These are phyloP conservation scores for Cladophialophora carrionii DNA, from an alignment of 2,329 filamentous ascomycete species.

Conservation along the genomic window DNA sequence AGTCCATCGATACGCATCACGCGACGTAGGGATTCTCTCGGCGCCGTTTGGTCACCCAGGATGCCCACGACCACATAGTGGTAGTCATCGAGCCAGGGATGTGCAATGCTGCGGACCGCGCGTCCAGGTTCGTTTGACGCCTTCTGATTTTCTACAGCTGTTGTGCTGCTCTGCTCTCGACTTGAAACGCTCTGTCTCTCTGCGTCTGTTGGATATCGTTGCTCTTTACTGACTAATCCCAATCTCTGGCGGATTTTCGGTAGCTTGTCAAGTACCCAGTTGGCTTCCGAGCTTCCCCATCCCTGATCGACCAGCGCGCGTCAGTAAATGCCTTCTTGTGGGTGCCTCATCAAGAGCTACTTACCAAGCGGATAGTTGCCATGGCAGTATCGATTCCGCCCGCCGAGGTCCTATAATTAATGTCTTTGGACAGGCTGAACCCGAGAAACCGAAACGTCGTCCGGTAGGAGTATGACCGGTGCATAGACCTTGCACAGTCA, in stretches of 20 bases:
- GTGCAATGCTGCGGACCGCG: constrained; percentile 8
- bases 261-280: constrained; percentile 15
- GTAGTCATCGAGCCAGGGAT: constrained; percentile 25
- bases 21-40: constrained; percentile 18
- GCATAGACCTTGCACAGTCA: constrained; percentile 21
- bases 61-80: constrained; percentile 25
- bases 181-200: constrained; percentile 6
- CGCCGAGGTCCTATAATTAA: constrained; percentile 19
- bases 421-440: constrained; percentile 9
- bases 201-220: constrained; percentile 2
- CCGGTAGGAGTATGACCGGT: constrained; percentile 16
- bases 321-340: constrained; percentile 6
- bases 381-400: constrained; percentile 17
- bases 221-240: constrained; percentile 3
- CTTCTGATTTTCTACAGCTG: constrained; percentile 16
- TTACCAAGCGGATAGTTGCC: constrained; percentile 14
- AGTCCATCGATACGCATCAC: constrained; percentile 21
- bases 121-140: constrained; percentile 4
- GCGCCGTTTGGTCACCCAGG: constrained; percentile 18
- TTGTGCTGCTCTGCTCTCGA: constrained; percentile 18
- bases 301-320: constrained; percentile 8
- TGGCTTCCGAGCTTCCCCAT: constrained; percentile 21
- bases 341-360: neutral
- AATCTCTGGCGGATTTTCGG: constrained; percentile 17
- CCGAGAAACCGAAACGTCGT: constrained; percentile 21